Conservation (phyloP, 2,329 filamentous ascomycete species). For the Sarocladium kiliense region DNA sequence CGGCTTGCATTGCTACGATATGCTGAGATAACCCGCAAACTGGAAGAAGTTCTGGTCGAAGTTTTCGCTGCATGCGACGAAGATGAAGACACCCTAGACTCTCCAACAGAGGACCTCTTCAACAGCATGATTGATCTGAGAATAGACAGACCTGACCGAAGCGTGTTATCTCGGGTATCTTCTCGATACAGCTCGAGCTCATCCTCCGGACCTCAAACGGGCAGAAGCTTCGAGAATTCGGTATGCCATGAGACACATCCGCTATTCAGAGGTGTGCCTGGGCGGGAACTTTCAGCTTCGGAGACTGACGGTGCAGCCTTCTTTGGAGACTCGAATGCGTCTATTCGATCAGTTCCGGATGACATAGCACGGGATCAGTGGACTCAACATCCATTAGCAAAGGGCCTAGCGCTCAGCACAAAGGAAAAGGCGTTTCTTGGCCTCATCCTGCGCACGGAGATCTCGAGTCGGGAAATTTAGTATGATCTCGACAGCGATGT, state of each 20-base stretch:
- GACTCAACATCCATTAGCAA: constrained; percentile 29
- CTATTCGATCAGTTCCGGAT: constrained; percentile 22
- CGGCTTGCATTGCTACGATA: constrained; percentile 25
- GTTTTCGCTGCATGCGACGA: background rate
- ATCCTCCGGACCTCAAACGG: background rate
- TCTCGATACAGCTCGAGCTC: background rate
- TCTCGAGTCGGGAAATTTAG: constrained; percentile 29
- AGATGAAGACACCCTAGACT: background rate
- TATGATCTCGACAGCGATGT: constrained; percentile 30
- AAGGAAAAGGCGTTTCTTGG: constrained; percentile 25
- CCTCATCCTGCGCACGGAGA: constrained; percentile 28
- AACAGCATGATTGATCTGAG: background rate
- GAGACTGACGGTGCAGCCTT: constrained; percentile 32
- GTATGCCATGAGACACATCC: constrained; percentile 27
- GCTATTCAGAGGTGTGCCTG: constrained; percentile 34
- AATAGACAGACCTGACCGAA: background rate
- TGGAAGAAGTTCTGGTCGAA: constrained; percentile 19
- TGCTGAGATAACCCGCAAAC: constrained; percentile 27
- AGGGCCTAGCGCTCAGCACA: constrained; percentile 21
- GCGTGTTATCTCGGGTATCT: background rate
- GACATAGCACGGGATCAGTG: constrained; percentile 13
- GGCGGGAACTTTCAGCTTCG: constrained; percentile 31
- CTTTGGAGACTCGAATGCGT: constrained; percentile 16
- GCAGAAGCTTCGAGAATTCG: background rate
- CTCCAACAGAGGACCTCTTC: background rate